Conservation (phyloP, 805 yeast species). For the Lachancea fermentati region DNA sequence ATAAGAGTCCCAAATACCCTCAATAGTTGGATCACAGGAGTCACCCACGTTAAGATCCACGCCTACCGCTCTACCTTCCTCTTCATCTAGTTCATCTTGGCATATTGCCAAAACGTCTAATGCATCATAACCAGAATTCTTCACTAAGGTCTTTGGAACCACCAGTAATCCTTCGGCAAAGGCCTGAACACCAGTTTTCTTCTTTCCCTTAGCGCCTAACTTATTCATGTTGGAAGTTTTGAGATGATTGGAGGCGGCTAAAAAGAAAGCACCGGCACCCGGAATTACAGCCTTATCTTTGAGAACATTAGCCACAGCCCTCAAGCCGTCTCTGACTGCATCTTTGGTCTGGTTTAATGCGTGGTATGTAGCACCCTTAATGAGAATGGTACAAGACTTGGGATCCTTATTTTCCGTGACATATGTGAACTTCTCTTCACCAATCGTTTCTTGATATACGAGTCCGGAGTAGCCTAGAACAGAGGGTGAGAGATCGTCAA, state of each 20-base stretch:
- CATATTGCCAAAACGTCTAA: slow-evolving; percentile 83
- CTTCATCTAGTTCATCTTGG: slow-evolving; percentile 64
- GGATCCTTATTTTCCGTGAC: slow-evolving; percentile 88
- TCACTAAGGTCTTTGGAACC: slow-evolving; percentile 86
- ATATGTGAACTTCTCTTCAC: slow-evolving; percentile 96
- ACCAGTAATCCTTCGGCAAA: slow-evolving; percentile 88
- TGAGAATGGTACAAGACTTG: slow-evolving; percentile 82
- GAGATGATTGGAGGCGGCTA: slow-evolving; percentile 72
- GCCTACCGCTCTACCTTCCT: slow-evolving; percentile 81
- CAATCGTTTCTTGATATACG: slow-evolving; percentile 87
- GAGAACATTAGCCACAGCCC: slow-evolving; percentile 88
- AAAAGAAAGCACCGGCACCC: slow-evolving; percentile 95
- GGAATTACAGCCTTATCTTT: slow-evolving; percentile 84
- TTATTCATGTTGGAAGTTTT: slow-evolving; percentile 43
- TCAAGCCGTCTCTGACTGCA: slow-evolving; percentile 94
- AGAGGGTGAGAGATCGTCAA: slow-evolving; percentile 79
- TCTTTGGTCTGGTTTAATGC: slow-evolving; percentile 89
- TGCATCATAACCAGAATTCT: slow-evolving; percentile 91
- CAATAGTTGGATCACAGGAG: slow-evolving; percentile 89
- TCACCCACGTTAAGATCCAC: slow-evolving; percentile 88
- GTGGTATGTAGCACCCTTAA: slow-evolving; percentile 90
- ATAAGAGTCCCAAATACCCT: slow-evolving; percentile 95
- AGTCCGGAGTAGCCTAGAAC: slow-evolving; percentile 84
- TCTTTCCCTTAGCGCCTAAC: slow-evolving; percentile 70
- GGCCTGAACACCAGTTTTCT: slow-evolving; percentile 86